Evolutionary conservation across 2,329 filamentous ascomycete genomes (phyloP).

Genomic region (Exophiala sp.): DNA sequence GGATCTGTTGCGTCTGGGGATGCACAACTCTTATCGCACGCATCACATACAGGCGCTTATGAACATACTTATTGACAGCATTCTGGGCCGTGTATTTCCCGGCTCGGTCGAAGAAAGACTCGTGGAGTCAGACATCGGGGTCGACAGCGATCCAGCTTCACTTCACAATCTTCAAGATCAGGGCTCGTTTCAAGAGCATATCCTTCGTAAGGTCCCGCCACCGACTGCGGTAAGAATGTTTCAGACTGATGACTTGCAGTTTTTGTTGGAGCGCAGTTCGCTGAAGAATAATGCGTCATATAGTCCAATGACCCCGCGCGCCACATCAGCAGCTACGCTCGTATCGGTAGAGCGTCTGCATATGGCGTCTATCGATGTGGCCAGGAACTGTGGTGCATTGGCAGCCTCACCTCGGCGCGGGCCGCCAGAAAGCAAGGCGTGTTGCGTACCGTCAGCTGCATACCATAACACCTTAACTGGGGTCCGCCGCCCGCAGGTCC

Average conservation of each 20-base stretch:
- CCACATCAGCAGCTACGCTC: background rate
- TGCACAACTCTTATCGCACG: background rate
- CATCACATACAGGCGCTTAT: background rate
- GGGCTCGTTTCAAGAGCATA: background rate
- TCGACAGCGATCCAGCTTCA: background rate
- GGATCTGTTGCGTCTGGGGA: background rate
- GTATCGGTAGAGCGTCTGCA: background rate
- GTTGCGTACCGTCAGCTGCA: background rate
- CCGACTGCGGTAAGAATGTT: background rate
- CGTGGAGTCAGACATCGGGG: background rate
- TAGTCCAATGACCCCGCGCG: background rate
- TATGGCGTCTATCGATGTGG: too few species aligned
- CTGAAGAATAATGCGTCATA: background rate
- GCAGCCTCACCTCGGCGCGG: background rate
- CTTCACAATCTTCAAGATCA: background rate
- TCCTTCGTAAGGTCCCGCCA: background rate
- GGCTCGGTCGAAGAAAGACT: background rate
- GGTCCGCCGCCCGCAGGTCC: background rate
- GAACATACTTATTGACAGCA: background rate
- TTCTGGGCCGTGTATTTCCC: background rate
- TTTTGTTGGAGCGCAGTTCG: background rate
- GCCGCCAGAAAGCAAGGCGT: background rate
- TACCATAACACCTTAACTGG: background rate
- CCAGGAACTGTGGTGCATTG: background rate
- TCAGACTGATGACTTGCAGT: background rate